These are phyloP conservation scores for Lepidium didymum DNA, from an alignment of 345 rosid species.

Conservation along the genomic window DNA sequence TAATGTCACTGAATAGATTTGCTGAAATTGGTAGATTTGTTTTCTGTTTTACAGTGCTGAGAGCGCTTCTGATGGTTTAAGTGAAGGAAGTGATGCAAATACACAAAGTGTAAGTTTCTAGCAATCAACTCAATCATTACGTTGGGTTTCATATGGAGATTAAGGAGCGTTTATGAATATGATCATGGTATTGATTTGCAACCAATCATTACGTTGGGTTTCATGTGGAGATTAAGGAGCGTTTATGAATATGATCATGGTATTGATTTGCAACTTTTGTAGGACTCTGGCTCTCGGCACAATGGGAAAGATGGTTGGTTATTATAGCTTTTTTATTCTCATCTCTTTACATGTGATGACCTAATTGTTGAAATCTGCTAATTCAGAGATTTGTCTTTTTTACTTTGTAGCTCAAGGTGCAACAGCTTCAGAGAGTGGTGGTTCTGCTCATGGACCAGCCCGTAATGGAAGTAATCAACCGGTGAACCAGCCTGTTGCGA, in stretches of 20 bases:
- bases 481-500: slow-evolving; percentile 40
- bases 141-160: neutral
- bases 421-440: slow-evolving; percentile 65
- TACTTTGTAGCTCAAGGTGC: slow-evolving; percentile 33
- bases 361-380: neutral
- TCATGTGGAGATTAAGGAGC: neutral
- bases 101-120: slow-evolving; percentile 62
- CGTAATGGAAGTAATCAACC: slow-evolving; percentile 62
- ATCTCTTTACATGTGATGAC: neutral
- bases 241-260: neutral
- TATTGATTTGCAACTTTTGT: neutral
- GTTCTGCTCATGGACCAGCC: slow-evolving; percentile 43
- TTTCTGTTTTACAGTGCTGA: slow-evolving; percentile 52
- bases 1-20: slow-evolving; percentile 4
- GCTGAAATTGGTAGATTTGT: slow-evolving; percentile 19
- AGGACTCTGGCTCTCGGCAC: slow-evolving; percentile 76
- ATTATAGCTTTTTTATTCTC: neutral
- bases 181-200: neutral
- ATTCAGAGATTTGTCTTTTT: neutral
- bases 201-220: neutral
- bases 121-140: neutral
- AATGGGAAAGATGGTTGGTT: slow-evolving; percentile 61
- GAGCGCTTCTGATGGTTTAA: slow-evolving; percentile 84
- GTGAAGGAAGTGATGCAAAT: slow-evolving; percentile 92
- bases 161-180: neutral